These are phyloP conservation scores for Biscogniauxia mediterranea DNA, from an alignment of 2,329 filamentous ascomycete species.

Conservation along the genomic window DNA sequence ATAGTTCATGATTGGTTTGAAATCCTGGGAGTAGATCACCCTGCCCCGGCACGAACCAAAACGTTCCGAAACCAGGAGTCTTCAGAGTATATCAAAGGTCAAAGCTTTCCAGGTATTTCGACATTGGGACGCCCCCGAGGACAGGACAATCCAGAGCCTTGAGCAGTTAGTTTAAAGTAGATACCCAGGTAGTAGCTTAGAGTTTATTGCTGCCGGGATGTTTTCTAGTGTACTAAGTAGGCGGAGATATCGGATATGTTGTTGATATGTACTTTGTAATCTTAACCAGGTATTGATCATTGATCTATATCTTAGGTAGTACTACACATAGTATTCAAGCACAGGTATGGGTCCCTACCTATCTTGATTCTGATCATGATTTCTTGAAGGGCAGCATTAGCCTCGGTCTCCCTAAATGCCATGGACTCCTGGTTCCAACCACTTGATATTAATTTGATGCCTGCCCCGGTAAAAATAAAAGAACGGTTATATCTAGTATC, in stretches of 20 bases:
- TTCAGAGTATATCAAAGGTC: not conserved
- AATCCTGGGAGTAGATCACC: not conserved
- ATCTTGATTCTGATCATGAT: not conserved
- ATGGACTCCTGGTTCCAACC: too few species aligned
- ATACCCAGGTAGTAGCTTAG: not conserved
- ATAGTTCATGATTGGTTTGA: not conserved
- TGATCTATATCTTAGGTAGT: too few species aligned
- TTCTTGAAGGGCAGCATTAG: not conserved
- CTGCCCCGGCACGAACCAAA: not conserved
- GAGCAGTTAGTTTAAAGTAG: not conserved
- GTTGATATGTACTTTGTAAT: not conserved
- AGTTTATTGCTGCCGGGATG: not conserved
- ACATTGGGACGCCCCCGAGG: not conserved
- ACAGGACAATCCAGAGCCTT: not conserved
- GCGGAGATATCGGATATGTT: not conserved
- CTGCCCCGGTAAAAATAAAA: too few species aligned
- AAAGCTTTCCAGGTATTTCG: not conserved
- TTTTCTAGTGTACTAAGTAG: not conserved
- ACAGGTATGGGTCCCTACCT: not conserved
- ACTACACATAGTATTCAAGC: too few species aligned
- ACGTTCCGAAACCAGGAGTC: not conserved
- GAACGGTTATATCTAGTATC: too few species aligned
- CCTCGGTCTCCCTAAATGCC: not conserved
- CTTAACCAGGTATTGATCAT: too few species aligned
- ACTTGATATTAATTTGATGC: too few species aligned